Conservation (phyloP, 2,329 filamentous ascomycete genomes). For the Apiospora pterosperma region DNA sequence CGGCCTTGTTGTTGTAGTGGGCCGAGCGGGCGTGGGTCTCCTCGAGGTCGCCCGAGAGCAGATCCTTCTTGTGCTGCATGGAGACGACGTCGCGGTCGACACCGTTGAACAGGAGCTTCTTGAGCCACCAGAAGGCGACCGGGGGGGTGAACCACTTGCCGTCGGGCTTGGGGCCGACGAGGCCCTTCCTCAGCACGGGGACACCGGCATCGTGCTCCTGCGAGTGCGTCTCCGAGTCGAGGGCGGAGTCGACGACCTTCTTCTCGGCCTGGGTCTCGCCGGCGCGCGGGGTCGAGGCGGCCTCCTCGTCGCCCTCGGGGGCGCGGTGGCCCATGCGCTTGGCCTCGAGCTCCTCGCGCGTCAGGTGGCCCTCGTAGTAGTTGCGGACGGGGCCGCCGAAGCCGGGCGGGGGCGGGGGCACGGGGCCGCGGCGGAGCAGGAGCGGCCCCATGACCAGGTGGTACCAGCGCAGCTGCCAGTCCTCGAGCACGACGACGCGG, state of each 20-base stretch:
- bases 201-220: background rate
- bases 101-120: conserved; percentile 32
- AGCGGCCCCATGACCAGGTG: conserved; percentile 52
- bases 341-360: conserved; percentile 48
- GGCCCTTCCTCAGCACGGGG: conserved; percentile 10
- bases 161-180: conserved; percentile 20
- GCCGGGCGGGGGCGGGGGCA: conserved; percentile 39
- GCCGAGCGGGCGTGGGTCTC: conserved; percentile 53
- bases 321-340: conserved; percentile 27
- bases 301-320: conserved; percentile 19
- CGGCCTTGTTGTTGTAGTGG: conserved; percentile 60
- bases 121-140: conserved; percentile 20
- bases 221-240: conserved; percentile 9
- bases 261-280: conserved; percentile 13
- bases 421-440: conserved; percentile 41
- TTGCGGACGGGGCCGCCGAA: conserved; percentile 42
- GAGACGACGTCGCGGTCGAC: conserved; percentile 39
- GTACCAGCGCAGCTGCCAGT: conserved; percentile 56
- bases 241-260: conserved; percentile 10
- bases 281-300: conserved; percentile 5
- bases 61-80: conserved; percentile 35
- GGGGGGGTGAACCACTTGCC: conserved; percentile 27
- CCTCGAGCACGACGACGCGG: conserved; percentile 54
- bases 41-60: conserved; percentile 49
- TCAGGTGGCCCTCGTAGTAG: conserved; percentile 55